These are phyloP conservation scores for Rhododendron henanense DNA, from an alignment of 148 eudicot species.

Conservation along the genomic window DNA sequence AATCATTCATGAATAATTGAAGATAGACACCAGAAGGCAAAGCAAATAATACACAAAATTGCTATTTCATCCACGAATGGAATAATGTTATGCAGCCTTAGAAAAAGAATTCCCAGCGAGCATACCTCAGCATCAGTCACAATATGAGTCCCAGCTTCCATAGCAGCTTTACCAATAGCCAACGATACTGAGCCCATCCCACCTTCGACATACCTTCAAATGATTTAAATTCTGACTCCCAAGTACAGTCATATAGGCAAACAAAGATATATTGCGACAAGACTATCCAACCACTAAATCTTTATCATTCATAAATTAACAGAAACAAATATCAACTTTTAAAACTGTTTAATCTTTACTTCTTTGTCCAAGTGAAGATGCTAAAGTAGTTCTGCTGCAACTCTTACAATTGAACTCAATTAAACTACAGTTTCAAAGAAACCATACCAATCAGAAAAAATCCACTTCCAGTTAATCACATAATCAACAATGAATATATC, in stretches of 20 bases:
- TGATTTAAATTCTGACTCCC: conserved; percentile 6
- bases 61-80: not conserved
- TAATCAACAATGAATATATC: not conserved
- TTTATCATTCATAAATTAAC: not conserved
- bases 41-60: not conserved
- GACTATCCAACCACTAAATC: not conserved
- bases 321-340: not conserved
- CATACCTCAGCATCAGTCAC: conserved; percentile 31
- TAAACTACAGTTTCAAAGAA: not conserved
- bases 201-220: conserved; percentile 54
- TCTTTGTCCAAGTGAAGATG: not conserved
- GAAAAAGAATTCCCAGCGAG: not conserved
- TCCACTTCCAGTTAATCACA: not conserved
- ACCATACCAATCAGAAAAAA: too few relatives aligned
- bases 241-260: not conserved
- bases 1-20: not conserved
- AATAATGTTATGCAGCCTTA: not conserved
- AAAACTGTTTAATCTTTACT: not conserved
- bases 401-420: not conserved
- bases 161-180: conserved; percentile 58
- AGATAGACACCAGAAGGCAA: not conserved
- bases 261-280: not conserved
- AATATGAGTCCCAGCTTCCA: conserved; percentile 63
- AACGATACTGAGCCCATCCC: conserved; percentile 68
- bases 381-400: not conserved